Conservation (phyloP, 441 rosid species). For the Melastoma candidum region DNA sequence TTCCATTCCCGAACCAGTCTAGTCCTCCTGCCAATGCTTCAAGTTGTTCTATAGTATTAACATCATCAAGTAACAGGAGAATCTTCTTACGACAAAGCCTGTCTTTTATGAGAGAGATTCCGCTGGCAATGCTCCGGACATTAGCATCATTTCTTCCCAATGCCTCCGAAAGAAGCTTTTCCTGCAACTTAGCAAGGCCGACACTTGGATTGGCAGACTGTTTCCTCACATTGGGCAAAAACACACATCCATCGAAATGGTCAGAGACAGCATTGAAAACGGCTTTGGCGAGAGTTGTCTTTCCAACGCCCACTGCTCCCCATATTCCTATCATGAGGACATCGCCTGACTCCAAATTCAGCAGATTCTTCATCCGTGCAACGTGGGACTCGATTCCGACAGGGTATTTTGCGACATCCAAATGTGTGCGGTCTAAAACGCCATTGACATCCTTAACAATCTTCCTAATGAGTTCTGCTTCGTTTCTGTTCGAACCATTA, state of each 20-base stretch:
- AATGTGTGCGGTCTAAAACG: too few relatives aligned
- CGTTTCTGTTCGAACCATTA: too few relatives aligned
- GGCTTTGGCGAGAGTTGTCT: constrained; percentile 1
- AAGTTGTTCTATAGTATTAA: neutral
- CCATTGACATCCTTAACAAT: too few relatives aligned
- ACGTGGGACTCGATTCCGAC: too few relatives aligned
- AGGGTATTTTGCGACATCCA: too few relatives aligned
- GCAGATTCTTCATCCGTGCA: neutral
- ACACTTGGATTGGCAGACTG: neutral
- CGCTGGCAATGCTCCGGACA: neutral
- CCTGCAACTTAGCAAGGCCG: neutral
- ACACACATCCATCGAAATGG: neutral
- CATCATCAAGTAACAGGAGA: constrained; percentile 2
- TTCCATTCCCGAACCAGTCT: too few relatives aligned
- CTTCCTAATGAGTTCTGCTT: too few relatives aligned
- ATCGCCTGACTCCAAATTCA: neutral
- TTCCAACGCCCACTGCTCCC: neutral
- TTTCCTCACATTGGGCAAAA: neutral
- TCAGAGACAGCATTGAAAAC: neutral
- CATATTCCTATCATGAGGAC: neutral
- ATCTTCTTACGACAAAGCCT: neutral
- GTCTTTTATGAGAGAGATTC: neutral
- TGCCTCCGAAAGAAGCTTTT: neutral
- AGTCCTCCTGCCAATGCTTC: neutral
- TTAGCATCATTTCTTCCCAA: neutral